Evolutionary conservation across 805 yeast genomes (phyloP), one percentile per base, ranked within the genome.

Genomic region (Metschnikowia colocasiae): DNA sequence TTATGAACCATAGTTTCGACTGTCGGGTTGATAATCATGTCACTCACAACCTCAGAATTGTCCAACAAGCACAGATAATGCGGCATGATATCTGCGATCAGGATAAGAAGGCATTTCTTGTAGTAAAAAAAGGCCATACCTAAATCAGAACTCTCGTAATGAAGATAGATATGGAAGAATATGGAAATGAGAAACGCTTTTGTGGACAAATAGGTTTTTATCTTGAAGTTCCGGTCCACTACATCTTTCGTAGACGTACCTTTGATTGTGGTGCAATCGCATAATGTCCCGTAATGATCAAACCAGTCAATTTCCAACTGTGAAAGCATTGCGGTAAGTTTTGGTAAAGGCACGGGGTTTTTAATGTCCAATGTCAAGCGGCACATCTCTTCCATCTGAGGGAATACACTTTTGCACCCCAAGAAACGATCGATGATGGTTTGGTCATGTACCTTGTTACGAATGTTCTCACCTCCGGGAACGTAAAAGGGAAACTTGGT

Each of bases 1-100:
- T 64, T 67, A 45, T 68, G 71, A 18, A 68, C 58, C 44, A 60
- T 49, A 41, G 51, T 46, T 13, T 51, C 49, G 18, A 59, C 34
- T 8, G 54, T 50, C 1, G 63, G 62, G 36, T 59, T 59, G 48
- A 57, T 54, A n/a, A 59, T 51, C 55, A 59, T 57, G 25, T 59
- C 63, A 40, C 57, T 56, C 9, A 52, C 52, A 2, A 56, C 56
- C 29, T 51, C 52, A 18, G 57, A 50, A 25, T 48, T 48, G 34
- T 53, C 44, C 36, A 59, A 45, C 40, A 59, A 46, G 5, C 43
- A 27, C 16, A 45, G 41, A 37, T 56, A 56, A 34, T 54, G 53
- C 1, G 61, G 62, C 52, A 59, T 50, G 13, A 59, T 46, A n/a
- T 59, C 62, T 6, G 51, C 45, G 3, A 46, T 44, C 45, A 48